Evolutionary conservation across 169 alveolate species (phyloP), one percentile per base, ranked within the genome.

Genomic region (Eimeria necatrix): DNA sequence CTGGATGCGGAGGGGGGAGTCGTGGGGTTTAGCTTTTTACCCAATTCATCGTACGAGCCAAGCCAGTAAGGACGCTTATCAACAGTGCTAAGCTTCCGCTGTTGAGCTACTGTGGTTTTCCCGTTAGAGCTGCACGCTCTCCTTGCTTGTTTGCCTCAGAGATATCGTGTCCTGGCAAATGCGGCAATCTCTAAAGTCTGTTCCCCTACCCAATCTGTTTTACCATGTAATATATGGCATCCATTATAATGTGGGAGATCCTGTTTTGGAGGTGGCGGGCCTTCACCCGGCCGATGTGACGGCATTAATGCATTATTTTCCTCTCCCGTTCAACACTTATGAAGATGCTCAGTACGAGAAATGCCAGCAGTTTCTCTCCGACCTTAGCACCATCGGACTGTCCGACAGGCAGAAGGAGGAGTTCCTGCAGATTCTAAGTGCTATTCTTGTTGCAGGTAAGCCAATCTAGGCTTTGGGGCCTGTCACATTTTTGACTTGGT

Each of bases 381-480:
- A 83, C n/a, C 74, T 93, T 18, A 18, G 60, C 18, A 53, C 48
- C 56, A 68, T 93, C 32, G 96, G 96, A 53, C 71, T 83, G 10
- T 49, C 94, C 8, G 90, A 84, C 18, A 32, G 12, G 9, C 80
- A 93, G 52, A 83, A 70, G 60, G 56, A 32, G 6, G 91, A 87
- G 56, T 93, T 81, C 52, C 52, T 81, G 59, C 84, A 78, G 46
- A 80, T 93, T 8, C 71, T 86, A 52, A 49, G 89, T 64, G 94
- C 83, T 14, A 49, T 81, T 18, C 96, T 93, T 59, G 96, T 93
- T 46, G 96, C 94, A 24, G 96, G 96, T 93, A 56, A 24, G 73
- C 32, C 18, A 56, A 16, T 56, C 22, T 56, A 32, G 41, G 41
- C 41, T 32, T 0, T 32, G 41, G 41, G 41, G 41, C 41, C 41